Evolutionary conservation across 2,329 filamentous ascomycete genomes (phyloP).

Genomic region (Aureobasidium sp.): DNA sequence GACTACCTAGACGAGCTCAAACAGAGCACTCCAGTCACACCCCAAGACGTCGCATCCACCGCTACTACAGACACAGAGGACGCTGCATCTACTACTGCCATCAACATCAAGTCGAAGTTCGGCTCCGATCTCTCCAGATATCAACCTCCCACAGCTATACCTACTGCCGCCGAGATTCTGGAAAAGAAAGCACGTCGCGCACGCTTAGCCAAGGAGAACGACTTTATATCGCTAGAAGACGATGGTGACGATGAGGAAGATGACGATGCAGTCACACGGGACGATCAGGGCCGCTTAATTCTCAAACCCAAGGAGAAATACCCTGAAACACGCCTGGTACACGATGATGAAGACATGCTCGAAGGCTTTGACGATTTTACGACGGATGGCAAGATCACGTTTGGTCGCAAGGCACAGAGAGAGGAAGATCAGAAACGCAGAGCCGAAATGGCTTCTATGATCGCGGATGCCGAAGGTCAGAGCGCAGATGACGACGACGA

Average conservation of each 20-base stretch:
- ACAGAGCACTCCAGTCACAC: conserved; percentile 75
- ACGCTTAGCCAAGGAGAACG: conserved; percentile 62
- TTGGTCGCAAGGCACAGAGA: conserved; percentile 70
- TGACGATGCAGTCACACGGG: conserved; percentile 28
- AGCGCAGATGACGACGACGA: conserved; percentile 47
- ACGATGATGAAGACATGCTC: conserved; percentile 83
- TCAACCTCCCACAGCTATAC: conserved; percentile 44
- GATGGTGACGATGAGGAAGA: conserved; percentile 41
- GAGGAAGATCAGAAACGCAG: conserved; percentile 56
- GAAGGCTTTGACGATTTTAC: conserved; percentile 85
- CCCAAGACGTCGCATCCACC: conserved; percentile 46
- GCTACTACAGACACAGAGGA: conserved; percentile 28
- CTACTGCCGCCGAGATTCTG: conserved; percentile 74
- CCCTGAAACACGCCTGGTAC: conserved; percentile 60
- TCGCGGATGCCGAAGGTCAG: conserved; percentile 65
- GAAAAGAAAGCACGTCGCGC: conserved; percentile 89
- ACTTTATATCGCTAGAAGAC: conserved; percentile 57
- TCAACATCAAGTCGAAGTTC: conserved; percentile 46
- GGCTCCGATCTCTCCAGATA: conserved; percentile 39
- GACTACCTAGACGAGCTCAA: conserved; percentile 81
- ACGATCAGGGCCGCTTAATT: conserved; percentile 36
- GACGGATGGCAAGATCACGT: conserved; percentile 69
- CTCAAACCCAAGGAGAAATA: conserved; percentile 52
- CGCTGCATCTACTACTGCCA: conserved; percentile 30
- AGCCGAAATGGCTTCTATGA: conserved; percentile 74